These are phyloP conservation scores for Paramecium sexaurelia DNA, from an alignment of 73 alveolate species.

Conservation along the genomic window DNA sequence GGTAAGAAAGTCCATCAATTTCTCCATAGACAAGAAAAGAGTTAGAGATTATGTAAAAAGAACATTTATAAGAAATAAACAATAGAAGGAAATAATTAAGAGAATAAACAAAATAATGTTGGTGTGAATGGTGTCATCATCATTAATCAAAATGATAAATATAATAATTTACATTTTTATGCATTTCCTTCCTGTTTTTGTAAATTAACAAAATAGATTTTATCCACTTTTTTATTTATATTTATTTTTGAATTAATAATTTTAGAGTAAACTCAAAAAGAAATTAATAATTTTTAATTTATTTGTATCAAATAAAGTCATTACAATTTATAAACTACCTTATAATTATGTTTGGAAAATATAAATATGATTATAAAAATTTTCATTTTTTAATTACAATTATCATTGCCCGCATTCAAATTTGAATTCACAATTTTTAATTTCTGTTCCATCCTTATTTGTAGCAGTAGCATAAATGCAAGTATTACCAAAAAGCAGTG, in stretches of 20 bases:
- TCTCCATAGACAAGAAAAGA: slow-evolving; percentile 22
- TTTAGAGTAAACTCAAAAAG: too few relatives aligned
- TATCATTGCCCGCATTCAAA: slow-evolving; percentile 84
- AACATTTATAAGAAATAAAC: background rate
- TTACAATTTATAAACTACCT: background rate
- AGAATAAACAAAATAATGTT: slow-evolving; percentile 36
- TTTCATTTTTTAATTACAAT: background rate
- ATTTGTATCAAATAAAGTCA: background rate
- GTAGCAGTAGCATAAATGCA: slow-evolving; percentile 96
- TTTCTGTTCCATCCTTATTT: slow-evolving; percentile 95
- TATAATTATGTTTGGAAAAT: background rate
- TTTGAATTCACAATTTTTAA: slow-evolving; percentile 95
- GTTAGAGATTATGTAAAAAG: background rate
- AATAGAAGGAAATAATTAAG: slow-evolving; percentile 32
- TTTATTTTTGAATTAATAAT: too few relatives aligned
- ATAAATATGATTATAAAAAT: background rate
- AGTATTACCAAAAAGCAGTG: slow-evolving; percentile 96
- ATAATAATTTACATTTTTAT: background rate
- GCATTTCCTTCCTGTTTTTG: too few relatives aligned
- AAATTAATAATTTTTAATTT: too few relatives aligned
- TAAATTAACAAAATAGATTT: too few relatives aligned
- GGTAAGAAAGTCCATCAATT: background rate
- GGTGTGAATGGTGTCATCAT: slow-evolving; percentile 58
- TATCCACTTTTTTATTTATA: background rate
- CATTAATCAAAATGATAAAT: background rate